A percentile compares a stretch with the other conserved stretches of the same genome.
These are phyloP conservation scores for Aspergillus kassunensis DNA, from an alignment of 495 filamentous ascomycete species.

Conservation along the genomic window DNA sequence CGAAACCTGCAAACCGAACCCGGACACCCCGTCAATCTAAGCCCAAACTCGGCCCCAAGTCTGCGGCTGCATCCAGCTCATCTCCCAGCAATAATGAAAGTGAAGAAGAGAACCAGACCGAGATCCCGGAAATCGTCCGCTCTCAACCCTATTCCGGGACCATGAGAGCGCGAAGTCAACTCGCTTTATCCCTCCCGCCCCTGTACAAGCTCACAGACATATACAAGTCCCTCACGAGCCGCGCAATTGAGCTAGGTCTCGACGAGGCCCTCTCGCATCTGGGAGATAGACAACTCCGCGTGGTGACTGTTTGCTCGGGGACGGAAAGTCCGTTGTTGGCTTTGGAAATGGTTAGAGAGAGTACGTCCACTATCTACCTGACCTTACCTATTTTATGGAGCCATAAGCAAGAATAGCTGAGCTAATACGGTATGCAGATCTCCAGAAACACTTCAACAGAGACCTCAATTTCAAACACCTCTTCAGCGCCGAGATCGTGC, in stretches of 20 bases:
- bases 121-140: constrained; percentile 19
- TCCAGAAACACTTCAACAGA: constrained; percentile 18
- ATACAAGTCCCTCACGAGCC: constrained; percentile 41
- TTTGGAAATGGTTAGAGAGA: constrained; percentile 46
- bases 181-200: constrained; percentile 39
- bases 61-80: too few relatives aligned
- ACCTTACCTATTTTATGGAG: too few relatives aligned
- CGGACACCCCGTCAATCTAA: too few relatives aligned
- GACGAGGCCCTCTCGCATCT: constrained; percentile 32
- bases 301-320: constrained; percentile 80
- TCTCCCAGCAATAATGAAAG: too few relatives aligned
- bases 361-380: constrained; percentile 27
- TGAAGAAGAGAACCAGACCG: neutral
- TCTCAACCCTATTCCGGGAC: constrained; percentile 8
- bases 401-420: too few relatives aligned
- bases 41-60: too few relatives aligned
- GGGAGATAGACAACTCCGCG: constrained; percentile 44
- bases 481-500: constrained; percentile 77
- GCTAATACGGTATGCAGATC: constrained; percentile 29
- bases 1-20: too few relatives aligned
- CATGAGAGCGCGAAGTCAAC: constrained; percentile 9
- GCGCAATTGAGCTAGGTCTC: constrained; percentile 36
- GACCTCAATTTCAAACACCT: constrained; percentile 54
- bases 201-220: constrained; percentile 46
- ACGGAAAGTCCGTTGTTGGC: constrained; percentile 76